Percentiles rank a stretch among this genome's conserved stretches.
phyloP scores from a whole-genome alignment of 2,329 filamentous ascomycete species.

The Penicillium psychrosexuale region DNA sequence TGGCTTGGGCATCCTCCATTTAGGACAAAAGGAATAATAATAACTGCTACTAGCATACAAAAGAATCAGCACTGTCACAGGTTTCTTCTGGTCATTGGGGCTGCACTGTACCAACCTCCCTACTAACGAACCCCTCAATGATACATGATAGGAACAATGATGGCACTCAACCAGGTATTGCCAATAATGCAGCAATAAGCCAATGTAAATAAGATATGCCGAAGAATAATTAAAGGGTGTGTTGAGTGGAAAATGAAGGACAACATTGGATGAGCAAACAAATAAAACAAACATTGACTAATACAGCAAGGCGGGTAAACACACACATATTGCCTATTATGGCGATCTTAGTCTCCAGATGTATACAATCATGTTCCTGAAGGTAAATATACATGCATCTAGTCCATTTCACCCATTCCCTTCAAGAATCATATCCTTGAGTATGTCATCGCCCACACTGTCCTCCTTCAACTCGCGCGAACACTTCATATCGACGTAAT shows the following conservation, averaged over 20 bases:
- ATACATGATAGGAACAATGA: constrained; percentile 14
- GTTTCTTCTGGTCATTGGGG: not conserved
- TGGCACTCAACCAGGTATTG: constrained; percentile 7
- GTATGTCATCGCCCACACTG: no score
- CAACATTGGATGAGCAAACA: constrained; percentile 12
- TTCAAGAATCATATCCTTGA: no score
- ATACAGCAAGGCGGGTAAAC: constrained; percentile 20
- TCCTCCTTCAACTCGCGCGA: no score
- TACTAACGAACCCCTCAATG: constrained; percentile 6
- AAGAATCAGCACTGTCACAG: constrained; percentile 2
- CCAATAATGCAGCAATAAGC: not conserved
- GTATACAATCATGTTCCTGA: not conserved
- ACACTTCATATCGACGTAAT: not conserved
- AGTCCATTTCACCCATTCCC: not conserved
- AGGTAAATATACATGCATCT: not conserved
- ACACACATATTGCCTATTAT: constrained; percentile 4
- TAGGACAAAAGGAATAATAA: constrained; percentile 3
- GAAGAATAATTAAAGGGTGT: constrained; percentile 7
- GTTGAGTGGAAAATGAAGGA: constrained; percentile 6
- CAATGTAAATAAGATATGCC: constrained; percentile 6
- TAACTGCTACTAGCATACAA: constrained; percentile 7
- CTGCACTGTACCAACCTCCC: constrained; percentile 9
- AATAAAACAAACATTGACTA: constrained; percentile 29
- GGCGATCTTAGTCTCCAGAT: not conserved
- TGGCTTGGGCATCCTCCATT: constrained; percentile 40